Base-by-base conservation (phyloP, 129 eudicot genomes). In the Saposhnikovia divaricata region DNA sequence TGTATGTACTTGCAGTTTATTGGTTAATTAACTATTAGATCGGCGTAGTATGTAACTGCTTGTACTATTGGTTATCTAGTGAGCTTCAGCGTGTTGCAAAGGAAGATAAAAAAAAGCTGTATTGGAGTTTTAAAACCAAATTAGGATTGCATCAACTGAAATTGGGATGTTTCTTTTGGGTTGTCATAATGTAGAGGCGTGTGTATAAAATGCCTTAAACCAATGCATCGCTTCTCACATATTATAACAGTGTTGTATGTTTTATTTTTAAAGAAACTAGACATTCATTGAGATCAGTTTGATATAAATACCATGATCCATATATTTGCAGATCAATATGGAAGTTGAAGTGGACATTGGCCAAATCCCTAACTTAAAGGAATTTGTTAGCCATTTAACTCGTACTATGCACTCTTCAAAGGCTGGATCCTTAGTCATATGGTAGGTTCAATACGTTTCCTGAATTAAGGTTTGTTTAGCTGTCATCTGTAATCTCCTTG, bases 391-490 rank as follows among this genome's bases (percentile, higher is more conserved):
- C 81, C 92, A 93, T 82, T 85, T 93, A 81, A 93, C 93, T 80
- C 77, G 86, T 74, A 82, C 88, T 74, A 91, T 93, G 97, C 98
- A 91, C 82, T 80, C 91, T 73, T 82, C 87, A 44, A 71, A 85
- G 76, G 90, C 93, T 14, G 98, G 96, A 83, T 90, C 98, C 81
- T 46, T 91, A 78, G 85, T 93, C 75, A 88, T 93, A 82, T 93
- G 97, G 97, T 93, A 81, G 46, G 87, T 75, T 72, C 27, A 51
- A 43, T 43, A 23, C 0, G 28, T 65, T 63, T 57, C 21, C 25
- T 11, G 65, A 1, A 6, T 25, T 42, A 0, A 39, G 69, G 6
- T 77, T 40, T 7, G 65, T 23, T 23, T 1, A 23, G 25, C 68
- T n/a, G 3, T 8, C 6, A 9, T 25, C 31, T 74, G 45, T 28